Evolutionary conservation across 352 stramenopile species (phyloP).

Genomic region (Globisporangium uncinulatum): DNA sequence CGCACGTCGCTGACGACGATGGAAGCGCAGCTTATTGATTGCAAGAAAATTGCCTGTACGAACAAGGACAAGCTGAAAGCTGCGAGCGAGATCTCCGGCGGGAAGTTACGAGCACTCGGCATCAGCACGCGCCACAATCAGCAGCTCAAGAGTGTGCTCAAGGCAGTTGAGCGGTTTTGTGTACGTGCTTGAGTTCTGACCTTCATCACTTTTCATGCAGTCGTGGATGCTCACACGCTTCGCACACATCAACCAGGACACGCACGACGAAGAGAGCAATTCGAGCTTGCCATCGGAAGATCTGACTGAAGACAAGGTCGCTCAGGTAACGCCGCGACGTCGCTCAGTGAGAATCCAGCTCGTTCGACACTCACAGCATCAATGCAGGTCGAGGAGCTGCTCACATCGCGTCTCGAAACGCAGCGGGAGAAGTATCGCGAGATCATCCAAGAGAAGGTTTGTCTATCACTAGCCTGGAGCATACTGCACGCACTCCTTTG

Average conservation of each 20-base stretch:
- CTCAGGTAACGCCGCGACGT: neutral
- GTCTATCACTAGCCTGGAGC: no score
- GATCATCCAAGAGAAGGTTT: conserved; percentile 7
- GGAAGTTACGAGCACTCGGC: neutral
- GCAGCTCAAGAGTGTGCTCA: neutral
- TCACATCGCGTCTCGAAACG: neutral
- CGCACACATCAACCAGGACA: neutral
- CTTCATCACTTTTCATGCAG: neutral
- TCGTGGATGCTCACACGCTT: neutral
- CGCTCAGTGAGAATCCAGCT: neutral
- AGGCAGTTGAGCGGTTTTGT: neutral
- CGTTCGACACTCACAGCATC: neutral
- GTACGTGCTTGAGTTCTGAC: neutral
- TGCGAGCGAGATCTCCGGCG: neutral
- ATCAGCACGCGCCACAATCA: conserved; percentile 1
- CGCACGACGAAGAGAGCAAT: neutral
- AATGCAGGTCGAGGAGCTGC: conserved; percentile 3
- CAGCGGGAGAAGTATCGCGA: conserved; percentile 6
- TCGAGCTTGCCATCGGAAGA: neutral
- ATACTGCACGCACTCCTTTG: neutral
- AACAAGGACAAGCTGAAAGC: conserved; percentile 6
- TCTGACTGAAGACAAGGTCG: neutral
- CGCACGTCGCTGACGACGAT: neutral
- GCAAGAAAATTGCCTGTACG: neutral
- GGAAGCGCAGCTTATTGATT: neutral